phyloP scores from a whole-genome alignment of 2,329 filamentous ascomycete genomes.

The Aspergillus thermomutatus region DNA sequence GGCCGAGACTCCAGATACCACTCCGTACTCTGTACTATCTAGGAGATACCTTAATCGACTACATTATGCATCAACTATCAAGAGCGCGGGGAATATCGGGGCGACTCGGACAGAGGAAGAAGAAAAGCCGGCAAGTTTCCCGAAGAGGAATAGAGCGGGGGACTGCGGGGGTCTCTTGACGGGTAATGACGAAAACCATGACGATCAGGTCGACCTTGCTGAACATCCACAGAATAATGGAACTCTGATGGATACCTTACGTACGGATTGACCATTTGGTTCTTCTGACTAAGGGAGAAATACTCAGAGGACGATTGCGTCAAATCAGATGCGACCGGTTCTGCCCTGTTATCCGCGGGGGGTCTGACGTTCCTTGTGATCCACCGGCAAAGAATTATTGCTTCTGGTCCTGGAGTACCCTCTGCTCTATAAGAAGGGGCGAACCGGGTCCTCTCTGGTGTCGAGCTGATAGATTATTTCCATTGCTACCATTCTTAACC shows the following conservation, averaged over 20 bases:
- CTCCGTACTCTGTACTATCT: too few species aligned
- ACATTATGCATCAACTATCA: background rate
- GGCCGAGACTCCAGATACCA: background rate
- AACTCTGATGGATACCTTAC: background rate
- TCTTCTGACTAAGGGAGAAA: background rate
- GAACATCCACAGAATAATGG: background rate
- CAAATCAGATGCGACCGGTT: background rate
- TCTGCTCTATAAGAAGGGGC: background rate
- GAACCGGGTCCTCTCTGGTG: background rate
- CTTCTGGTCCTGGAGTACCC: background rate
- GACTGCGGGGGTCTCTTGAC: background rate
- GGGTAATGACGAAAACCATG: constrained; percentile 14
- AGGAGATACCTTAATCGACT: too few species aligned
- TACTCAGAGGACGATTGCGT: background rate
- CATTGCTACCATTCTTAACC: background rate
- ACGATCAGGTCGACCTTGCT: background rate
- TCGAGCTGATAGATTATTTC: background rate
- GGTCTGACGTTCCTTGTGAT: constrained; percentile 10
- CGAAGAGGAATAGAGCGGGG: constrained; percentile 17
- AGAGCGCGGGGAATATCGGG: constrained; percentile 20
- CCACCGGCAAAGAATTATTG: constrained; percentile 6
- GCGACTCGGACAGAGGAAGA: constrained; percentile 11
- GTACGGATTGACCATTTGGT: background rate
- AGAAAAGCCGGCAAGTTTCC: constrained; percentile 14
- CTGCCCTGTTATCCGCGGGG: background rate